Evolutionary conservation across 495 filamentous ascomycete genomes (phyloP).

Genomic region (Podospora didyma): DNA sequence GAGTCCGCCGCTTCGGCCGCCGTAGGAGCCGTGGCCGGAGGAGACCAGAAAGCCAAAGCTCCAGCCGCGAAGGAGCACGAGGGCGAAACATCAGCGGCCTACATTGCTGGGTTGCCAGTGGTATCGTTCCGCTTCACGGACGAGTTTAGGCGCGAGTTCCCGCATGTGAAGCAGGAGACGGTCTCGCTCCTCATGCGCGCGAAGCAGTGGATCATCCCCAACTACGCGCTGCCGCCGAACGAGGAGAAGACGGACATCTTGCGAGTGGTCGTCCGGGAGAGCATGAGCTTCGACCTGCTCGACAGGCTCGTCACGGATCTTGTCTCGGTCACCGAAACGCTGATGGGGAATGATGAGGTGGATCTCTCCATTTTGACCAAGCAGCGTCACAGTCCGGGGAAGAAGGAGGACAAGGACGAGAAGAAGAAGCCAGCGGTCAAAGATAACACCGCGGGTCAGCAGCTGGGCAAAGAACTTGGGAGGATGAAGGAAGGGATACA

Average conservation of each 20-base stretch:
- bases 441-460: not conserved
- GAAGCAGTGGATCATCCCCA: conserved; percentile 74
- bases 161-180: conserved; percentile 61
- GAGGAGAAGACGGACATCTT: conserved; percentile 64
- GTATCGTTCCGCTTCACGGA: conserved; percentile 66
- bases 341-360: conserved; percentile 50
- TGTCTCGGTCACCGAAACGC: conserved; percentile 50
- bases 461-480: conserved; percentile 10
- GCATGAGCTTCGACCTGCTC: conserved; percentile 64
- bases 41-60: conserved; percentile 3
- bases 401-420: conserved; percentile 25
- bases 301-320: conserved; percentile 58
- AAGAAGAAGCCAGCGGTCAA: conserved; percentile 22
- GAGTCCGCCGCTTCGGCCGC: conserved; percentile 21
- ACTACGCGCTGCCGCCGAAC: conserved; percentile 65
- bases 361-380: conserved; percentile 40
- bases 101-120: conserved; percentile 66
- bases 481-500: conserved; percentile 59
- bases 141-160: conserved; percentile 57
- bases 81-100: conserved; percentile 54
- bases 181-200: conserved; percentile 62
- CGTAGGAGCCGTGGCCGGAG: not conserved
- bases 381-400: conserved; percentile 22
- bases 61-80: conserved; percentile 20
- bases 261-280: conserved; percentile 65